Evolutionary conservation across 2,329 filamentous ascomycete genomes (phyloP), one percentile per base, ranked within the genome.

Genomic region (Epichloe festucae): DNA sequence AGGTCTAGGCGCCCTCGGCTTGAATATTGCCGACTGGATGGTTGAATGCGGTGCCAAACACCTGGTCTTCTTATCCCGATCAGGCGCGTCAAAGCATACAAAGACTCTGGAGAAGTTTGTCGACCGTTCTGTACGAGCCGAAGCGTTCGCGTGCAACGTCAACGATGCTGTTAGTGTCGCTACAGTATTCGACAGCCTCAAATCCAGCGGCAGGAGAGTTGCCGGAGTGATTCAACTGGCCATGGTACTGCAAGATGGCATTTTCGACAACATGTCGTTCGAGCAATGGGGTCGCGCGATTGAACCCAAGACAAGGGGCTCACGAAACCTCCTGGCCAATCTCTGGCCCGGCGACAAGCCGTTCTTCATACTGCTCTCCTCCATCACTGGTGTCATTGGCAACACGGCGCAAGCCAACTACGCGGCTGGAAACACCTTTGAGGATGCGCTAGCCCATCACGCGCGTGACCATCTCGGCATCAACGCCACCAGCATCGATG

Each of bases 391-490:
- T 31, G 60, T 76, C 7, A 70, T 74, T 40, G 74, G 74, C 39
- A 74, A 74, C 53, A 66, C 67, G 11, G 72, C 72, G 2, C 74
- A 77, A 53, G 66, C 70, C 4, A 74, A 74, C 55, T 77, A 77
- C 53, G 67, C 70, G 2, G 73, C 73, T 1, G 73, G 27, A 27
- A 27, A 27, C 2, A 27, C 27, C 7, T 27, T 27, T 27, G 7
- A 27, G 27, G 27, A 27, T 27, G 27, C 27, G 27, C 1, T 27
- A 1, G 27, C 27, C 2, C 2, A 27, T 8, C 7, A 27, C 27
- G 27, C 27, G 27, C 27, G 27, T 2, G 6, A 27, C 27, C 27
- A 27, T 27, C 27, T 27, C 27, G 7, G 27, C 27, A 27, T 27
- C 27, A 27, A 27, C 27, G 27, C 27, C 27, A 27, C 27, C 27